Evolutionary conservation across 2,329 filamentous ascomycete genomes (phyloP), one percentile per base, ranked within the genome.

Genomic region (Aphanoascus verrucosus): DNA sequence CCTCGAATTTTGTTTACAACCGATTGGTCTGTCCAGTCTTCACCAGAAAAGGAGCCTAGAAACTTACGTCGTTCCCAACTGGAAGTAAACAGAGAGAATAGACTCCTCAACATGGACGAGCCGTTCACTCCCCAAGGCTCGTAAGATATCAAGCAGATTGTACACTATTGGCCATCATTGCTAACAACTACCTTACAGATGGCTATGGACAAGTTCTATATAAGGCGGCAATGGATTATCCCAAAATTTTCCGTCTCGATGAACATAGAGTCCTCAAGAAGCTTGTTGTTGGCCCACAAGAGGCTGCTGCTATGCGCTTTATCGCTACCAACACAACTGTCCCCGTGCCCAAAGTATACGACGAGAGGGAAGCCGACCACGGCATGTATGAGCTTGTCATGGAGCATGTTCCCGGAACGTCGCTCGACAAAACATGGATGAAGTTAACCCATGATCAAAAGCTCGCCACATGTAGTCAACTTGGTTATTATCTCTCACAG

Each of bases 381-480:
- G 8, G 3, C 7, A 28, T 3, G 7, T 15, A 17, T 2, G 38
- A 41, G 38, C n/a, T 41, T 8, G 38, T 41, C 14, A 41, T 41
- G 38, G 19, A 19, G n/a, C 17, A 51, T 8, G 51, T 55, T 12
- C 48, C 53, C 7, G 54, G 42, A 14, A 11, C 43, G 42, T 38
- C 49, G 14, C 42, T 53, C n/a, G 31, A 55, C 9, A 34, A 20
- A 34, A 31, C 34, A 6, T 55, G 54, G 43, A 23, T n/a, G 2
- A 34, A 31, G 11, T 38, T 55, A 23, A 48, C 28, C 7, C 40
- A 52, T 28, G 49, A 55, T 4, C 48, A 55, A 43, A 37, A 35
- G 32, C 31, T 47, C 2, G 35, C 42, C 4, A 35, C 43, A 11
- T 52, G 42, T 15, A 17, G 43, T 14, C 49, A 55, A 44, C 31